Conservation (phyloP, 306 rosid genomes). For the Begonia loranthoides region DNA sequence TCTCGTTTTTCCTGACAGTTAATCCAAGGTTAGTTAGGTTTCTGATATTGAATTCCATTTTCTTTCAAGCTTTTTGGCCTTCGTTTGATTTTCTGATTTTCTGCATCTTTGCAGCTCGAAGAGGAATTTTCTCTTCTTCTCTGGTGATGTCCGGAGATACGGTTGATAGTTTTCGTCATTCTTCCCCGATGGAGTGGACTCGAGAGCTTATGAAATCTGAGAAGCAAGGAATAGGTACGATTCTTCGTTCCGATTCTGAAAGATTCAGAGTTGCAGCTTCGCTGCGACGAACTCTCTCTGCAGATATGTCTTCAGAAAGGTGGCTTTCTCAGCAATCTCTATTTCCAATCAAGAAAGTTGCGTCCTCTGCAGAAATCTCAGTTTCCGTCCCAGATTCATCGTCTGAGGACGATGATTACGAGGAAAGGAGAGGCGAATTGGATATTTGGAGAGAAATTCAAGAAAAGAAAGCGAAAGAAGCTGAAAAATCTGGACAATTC, state of each 20-base stretch:
- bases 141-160: slow-evolving; percentile 19
- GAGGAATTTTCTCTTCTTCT: neutral
- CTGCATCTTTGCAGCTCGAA: neutral
- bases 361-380: slow-evolving; percentile 35
- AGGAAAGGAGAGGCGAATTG: slow-evolving; percentile 18
- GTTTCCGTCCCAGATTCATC: slow-evolving; percentile 8
- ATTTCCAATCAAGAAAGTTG: slow-evolving; percentile 29
- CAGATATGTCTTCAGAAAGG: slow-evolving; percentile 81
- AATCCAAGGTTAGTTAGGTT: too few relatives aligned
- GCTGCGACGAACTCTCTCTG: slow-evolving; percentile 65
- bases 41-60: neutral
- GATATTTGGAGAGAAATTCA: slow-evolving; percentile 43
- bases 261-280: slow-evolving; percentile 11
- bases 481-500: slow-evolving; percentile 16
- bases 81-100: neutral
- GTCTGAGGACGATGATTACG: slow-evolving; percentile 8
- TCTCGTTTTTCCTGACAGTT: too few relatives aligned
- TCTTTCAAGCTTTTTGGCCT: neutral
- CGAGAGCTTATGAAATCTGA: slow-evolving; percentile 8
- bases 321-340: slow-evolving; percentile 48
- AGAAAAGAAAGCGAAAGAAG: slow-evolving; percentile 14
- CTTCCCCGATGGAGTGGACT: slow-evolving; percentile 4
- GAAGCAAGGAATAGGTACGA: slow-evolving; percentile 58
- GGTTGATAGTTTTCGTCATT: slow-evolving; percentile 16
- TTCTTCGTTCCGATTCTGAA: slow-evolving; percentile 35